Conservation (phyloP, 768 basidiomycete species). For the Artomyces pyxidatus region DNA sequence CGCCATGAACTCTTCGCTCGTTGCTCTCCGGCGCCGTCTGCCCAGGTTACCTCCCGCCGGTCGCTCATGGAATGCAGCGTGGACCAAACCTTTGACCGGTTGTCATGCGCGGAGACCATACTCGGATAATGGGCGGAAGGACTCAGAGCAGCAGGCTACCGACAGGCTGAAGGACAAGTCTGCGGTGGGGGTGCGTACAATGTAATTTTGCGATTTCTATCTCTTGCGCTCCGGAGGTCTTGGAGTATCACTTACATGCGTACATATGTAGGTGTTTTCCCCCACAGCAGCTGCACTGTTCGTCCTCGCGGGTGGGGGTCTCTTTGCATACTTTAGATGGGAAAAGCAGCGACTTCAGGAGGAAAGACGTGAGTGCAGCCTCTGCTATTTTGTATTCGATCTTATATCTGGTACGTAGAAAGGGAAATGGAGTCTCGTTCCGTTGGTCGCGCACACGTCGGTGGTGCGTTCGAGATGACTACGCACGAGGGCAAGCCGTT, state of each 20-base stretch:
- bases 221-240: background rate
- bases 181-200: slow-evolving; percentile 11
- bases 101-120: too few relatives aligned
- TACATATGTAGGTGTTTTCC: slow-evolving; percentile 70
- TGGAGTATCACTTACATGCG: too few relatives aligned
- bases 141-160: too few relatives aligned
- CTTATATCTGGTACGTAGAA: slow-evolving; percentile 26
- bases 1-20: too few relatives aligned
- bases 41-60: too few relatives aligned
- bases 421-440: slow-evolving; percentile 65
- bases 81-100: too few relatives aligned
- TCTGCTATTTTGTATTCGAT: background rate
- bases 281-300: slow-evolving; percentile 80
- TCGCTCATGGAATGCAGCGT: too few relatives aligned
- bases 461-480: slow-evolving; percentile 79
- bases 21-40: too few relatives aligned
- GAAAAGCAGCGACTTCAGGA: slow-evolving; percentile 79
- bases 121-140: too few relatives aligned
- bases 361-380: slow-evolving; percentile 50
- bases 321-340: slow-evolving; percentile 82
- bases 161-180: slow-evolving; percentile 10
- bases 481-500: slow-evolving; percentile 60
- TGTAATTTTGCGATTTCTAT: background rate
- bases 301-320: slow-evolving; percentile 68
- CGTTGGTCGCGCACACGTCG: slow-evolving; percentile 81